Conservation (phyloP, 495 filamentous ascomycete species). For the Lichenothelia convexa region DNA sequence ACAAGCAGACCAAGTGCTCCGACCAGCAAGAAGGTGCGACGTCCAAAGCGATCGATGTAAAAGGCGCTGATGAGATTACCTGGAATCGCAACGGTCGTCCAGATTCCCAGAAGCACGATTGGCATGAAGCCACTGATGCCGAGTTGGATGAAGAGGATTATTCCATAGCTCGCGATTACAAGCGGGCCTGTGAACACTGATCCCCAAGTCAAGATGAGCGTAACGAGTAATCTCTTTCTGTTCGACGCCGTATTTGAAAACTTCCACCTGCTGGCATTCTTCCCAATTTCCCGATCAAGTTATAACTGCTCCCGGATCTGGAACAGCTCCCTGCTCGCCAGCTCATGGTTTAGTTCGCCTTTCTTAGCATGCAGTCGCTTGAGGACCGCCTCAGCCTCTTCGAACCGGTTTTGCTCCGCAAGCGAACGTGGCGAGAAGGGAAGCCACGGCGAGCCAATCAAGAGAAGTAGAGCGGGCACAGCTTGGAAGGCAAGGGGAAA, state of each 20-base stretch:
- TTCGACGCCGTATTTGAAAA: slow-evolving; percentile 26
- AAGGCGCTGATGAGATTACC: slow-evolving; percentile 30
- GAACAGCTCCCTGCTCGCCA: neutral
- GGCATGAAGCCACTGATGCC: slow-evolving; percentile 28
- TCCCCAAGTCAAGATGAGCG: slow-evolving; percentile 10
- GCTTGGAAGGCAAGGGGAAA: slow-evolving; percentile 11
- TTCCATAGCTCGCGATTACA: slow-evolving; percentile 30
- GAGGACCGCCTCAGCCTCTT: neutral
- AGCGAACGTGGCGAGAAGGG: slow-evolving; percentile 5
- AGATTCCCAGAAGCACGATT: slow-evolving; percentile 29
- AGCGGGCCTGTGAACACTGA: slow-evolving; percentile 17
- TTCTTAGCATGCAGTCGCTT: neutral
- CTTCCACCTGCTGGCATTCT: slow-evolving; percentile 12
- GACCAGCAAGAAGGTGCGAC: slow-evolving; percentile 28
- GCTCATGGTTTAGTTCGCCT: neutral
- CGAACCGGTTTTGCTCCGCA: neutral
- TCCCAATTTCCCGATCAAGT: neutral
- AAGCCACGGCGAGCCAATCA: slow-evolving; percentile 6
- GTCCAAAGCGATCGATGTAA: slow-evolving; percentile 28
- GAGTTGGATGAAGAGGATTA: slow-evolving; percentile 30
- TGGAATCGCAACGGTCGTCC: slow-evolving; percentile 28
- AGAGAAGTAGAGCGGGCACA: slow-evolving; percentile 9
- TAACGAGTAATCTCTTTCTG: slow-evolving; percentile 21
- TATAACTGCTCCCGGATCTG: slow-evolving; percentile 1
- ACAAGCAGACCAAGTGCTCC: slow-evolving; percentile 24